Base-by-base conservation (phyloP, 495 filamentous ascomycete species). In the Pseudoneurospora amorphoporcata region DNA sequence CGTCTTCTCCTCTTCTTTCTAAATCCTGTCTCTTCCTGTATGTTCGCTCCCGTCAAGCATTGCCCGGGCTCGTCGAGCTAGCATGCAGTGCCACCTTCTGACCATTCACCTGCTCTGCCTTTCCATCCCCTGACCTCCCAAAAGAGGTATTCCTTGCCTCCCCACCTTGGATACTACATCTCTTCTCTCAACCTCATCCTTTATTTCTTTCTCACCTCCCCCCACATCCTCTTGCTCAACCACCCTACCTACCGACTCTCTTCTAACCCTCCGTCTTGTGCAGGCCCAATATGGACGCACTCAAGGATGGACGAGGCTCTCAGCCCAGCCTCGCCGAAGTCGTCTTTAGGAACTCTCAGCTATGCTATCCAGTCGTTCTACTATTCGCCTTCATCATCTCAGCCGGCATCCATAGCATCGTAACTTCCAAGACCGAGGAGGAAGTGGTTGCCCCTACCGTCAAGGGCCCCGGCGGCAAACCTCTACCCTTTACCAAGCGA, bases 401-500 rank as follows among this genome's bases (percentile, higher is more conserved):
- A 72, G 80, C 83, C 61, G 83, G 75, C 45, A 75, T 82, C 19
- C 81, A 85, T 73, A 84, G 82, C 71, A 78, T 86, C 40, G 75
- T 83, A 80, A 82, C 75, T 39, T 80, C 83, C 47, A 81, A 79
- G 69, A 81, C 78, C n/a, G 82, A 83, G 71, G 82, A 83, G 40
- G 80, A 83, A 72, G 72, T 83, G 23, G 77, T 79, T 68, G 73
- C 72, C 10, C 81, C 84, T 37, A 79, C 77, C 39, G 79, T 79
- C 69, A 81, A 47, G 68, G 92, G 94, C 16, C 94, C 93, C 0
- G 92, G 92, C 42, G 94, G 94, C 70, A 92, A 94, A 78, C 92
- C 92, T 17, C 83, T 97, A 32, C 93, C 94, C 40, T 78, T 86
- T 70, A 87, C 84, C 73, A 86, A 84, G 74, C 81, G 79, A 73